These are phyloP conservation scores for Tieghemiomyces parasiticus DNA, from an alignment of 192 early-diverging fungal species.

Conservation along the genomic window DNA sequence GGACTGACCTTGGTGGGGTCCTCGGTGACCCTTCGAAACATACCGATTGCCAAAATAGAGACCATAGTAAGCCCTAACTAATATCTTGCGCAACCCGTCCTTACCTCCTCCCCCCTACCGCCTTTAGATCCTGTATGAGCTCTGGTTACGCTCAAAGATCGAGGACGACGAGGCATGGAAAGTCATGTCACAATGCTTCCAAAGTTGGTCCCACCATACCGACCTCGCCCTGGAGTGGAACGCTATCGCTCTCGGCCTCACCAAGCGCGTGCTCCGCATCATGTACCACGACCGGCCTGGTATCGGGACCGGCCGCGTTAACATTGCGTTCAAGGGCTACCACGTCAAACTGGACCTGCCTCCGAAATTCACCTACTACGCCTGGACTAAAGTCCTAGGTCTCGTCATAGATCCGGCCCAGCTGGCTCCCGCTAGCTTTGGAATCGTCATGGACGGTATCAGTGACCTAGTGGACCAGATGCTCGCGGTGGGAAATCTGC, in stretches of 20 bases:
- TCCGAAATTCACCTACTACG: conserved; percentile 44
- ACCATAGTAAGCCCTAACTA: no score
- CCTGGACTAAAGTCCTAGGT: conserved; percentile 58
- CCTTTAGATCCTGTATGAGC: conserved; percentile 47
- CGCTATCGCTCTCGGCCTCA: conserved; percentile 45
- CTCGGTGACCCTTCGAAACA: no score
- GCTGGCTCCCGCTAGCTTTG: conserved; percentile 32
- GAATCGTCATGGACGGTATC: conserved; percentile 35
- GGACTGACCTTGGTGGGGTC: no score
- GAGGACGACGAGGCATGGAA: conserved; percentile 64
- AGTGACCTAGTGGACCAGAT: conserved; percentile 34
- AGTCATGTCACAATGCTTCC: conserved; percentile 47
- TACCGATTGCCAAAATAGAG: no score
- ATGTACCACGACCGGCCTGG: conserved; percentile 42
- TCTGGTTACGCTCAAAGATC: conserved; percentile 60
- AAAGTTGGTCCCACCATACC: conserved; percentile 61
- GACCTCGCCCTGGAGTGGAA: conserved; percentile 62
- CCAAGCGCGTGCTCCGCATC: conserved; percentile 43
- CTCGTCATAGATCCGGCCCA: conserved; percentile 34
- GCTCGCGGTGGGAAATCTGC: conserved; percentile 14
- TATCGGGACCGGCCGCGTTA: conserved; percentile 43
- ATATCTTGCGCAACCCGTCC: no score
- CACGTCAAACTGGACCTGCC: conserved; percentile 45
- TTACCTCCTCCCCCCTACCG: no score
- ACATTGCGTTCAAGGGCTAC: conserved; percentile 32